Percentiles rank a stretch among this genome's conserved stretches.
These are phyloP conservation scores for Aristolochia contorta DNA, from an alignment of 164 flowering plant species.

Conservation along the genomic window DNA sequence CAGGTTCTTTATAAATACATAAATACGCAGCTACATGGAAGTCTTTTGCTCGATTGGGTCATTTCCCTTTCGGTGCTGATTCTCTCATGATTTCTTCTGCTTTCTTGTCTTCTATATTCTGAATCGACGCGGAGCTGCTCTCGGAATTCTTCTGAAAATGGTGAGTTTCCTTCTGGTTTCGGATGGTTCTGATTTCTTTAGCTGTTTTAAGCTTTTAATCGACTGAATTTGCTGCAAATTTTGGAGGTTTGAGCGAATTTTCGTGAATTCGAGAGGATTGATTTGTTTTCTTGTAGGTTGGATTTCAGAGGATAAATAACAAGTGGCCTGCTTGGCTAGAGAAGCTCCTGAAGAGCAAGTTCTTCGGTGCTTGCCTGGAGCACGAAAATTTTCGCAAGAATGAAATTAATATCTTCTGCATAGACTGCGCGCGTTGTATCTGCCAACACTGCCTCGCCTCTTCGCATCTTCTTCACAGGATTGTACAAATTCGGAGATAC, in stretches of 20 bases:
- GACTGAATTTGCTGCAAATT: neutral
- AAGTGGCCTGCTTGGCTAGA: constrained; percentile 13
- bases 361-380: constrained; percentile 12
- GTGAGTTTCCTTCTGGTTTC: constrained; percentile 1
- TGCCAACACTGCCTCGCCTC: constrained; percentile 48
- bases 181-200: neutral
- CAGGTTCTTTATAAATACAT: too few relatives aligned
- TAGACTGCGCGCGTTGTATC: constrained; percentile 37
- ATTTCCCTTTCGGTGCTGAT: too few relatives aligned
- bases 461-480: constrained; percentile 25
- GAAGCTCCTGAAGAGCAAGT: constrained; percentile 9
- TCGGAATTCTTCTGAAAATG: neutral
- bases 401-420: constrained; percentile 57
- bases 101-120: neutral
- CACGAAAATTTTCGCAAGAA: constrained; percentile 27
- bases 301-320: neutral
- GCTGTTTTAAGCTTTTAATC: neutral
- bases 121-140: neutral
- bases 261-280: neutral
- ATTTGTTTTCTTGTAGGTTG: neutral
- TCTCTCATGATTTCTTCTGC: too few relatives aligned
- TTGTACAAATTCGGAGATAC: constrained; percentile 60
- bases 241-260: neutral
- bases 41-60: too few relatives aligned
- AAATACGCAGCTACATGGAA: too few relatives aligned